Conservation (phyloP, 73 alveolate species). For the Tetrahymena elliotti region DNA sequence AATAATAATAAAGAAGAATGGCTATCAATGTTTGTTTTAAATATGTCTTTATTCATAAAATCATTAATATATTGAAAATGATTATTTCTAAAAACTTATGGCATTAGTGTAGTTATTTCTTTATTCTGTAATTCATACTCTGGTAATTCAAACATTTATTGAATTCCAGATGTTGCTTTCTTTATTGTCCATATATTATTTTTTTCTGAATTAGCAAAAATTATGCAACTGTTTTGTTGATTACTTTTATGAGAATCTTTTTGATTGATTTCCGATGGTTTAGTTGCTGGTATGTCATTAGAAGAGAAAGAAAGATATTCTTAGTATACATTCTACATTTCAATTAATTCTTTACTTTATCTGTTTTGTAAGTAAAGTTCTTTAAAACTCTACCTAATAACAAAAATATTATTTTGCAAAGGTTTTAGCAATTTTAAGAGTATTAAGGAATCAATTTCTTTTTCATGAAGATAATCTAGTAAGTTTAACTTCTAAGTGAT, state of each 20-base stretch:
- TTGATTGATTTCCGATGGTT: background rate
- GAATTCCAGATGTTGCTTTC: background rate
- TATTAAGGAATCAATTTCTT: background rate
- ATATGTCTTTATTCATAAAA: background rate
- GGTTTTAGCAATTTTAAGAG: background rate
- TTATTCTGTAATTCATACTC: background rate
- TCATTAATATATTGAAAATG: background rate
- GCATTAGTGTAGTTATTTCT: background rate
- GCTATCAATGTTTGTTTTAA: background rate
- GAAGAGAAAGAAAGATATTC: background rate
- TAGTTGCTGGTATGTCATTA: background rate
- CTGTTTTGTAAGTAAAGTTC: background rate
- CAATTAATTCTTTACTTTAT: background rate
- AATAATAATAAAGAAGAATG: background rate
- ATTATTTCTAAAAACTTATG: background rate
- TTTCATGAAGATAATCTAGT: background rate
- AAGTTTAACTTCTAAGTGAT: background rate
- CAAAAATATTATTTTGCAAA: background rate
- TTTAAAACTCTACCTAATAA: background rate
- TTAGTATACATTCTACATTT: background rate
- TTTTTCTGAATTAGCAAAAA: background rate
- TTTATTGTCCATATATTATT: background rate
- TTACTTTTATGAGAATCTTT: background rate
- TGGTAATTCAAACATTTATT: background rate
- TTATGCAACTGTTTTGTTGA: background rate